phyloP scores from a whole-genome alignment of 169 alveolate genomes.

The Blepharisma undulans region DNA sequence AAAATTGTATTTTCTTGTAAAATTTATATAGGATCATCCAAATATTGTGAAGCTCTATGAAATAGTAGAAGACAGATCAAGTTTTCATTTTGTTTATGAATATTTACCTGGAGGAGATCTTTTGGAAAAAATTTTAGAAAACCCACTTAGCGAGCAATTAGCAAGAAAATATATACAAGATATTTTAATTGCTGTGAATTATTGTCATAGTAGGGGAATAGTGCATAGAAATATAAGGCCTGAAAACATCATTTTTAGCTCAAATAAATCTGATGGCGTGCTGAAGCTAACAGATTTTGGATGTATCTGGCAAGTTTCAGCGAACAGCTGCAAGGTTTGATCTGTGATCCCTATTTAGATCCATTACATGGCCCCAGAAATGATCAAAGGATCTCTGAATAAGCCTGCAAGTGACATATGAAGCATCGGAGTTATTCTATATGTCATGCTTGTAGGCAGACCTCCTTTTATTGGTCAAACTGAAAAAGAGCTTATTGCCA shows the following conservation, averaged over 20 bases:
- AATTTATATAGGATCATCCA: conserved; percentile 58
- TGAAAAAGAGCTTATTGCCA: neutral
- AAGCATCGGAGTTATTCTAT: conserved; percentile 72
- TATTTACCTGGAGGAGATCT: conserved; percentile 82
- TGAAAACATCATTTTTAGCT: conserved; percentile 86
- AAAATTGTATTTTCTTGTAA: neutral
- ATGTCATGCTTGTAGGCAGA: conserved; percentile 56
- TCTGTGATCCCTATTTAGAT: neutral
- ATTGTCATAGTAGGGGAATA: conserved; percentile 86
- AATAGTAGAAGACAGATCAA: conserved; percentile 69
- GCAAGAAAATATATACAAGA: conserved; percentile 46
- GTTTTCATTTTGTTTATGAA: conserved; percentile 80
- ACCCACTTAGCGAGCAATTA: conserved; percentile 51
- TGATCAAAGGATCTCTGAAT: conserved; percentile 44
- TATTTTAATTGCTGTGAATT: conserved; percentile 64
- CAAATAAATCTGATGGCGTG: conserved; percentile 28
- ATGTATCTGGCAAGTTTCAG: neutral
- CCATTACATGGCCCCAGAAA: conserved; percentile 22
- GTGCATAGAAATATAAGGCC: conserved; percentile 92
- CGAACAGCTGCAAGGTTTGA: neutral
- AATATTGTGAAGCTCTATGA: conserved; percentile 71
- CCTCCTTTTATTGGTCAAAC: conserved; percentile 52
- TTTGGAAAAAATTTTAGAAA: conserved; percentile 75
- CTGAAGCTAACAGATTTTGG: conserved; percentile 7
- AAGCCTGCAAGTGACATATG: conserved; percentile 69